Conservation (phyloP, 2,329 filamentous ascomycete species). For the Emergomyces pasteurianus region DNA sequence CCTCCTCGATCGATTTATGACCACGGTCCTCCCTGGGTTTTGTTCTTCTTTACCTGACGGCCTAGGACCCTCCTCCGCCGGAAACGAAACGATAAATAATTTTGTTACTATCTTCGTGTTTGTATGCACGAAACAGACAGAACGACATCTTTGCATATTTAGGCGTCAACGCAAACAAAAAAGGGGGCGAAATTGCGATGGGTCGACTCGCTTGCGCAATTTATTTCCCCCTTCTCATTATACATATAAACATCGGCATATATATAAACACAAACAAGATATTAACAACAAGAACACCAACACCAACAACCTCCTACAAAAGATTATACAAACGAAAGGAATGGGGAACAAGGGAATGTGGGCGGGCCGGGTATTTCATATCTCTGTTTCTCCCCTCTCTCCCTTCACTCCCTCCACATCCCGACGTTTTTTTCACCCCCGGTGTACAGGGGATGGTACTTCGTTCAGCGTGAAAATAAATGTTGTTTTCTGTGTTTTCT, state of each 20-base stretch:
- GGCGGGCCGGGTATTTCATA: not conserved
- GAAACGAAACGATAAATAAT: not conserved
- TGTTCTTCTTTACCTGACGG: not conserved
- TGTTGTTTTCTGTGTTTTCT: too few species aligned
- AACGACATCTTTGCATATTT: not conserved
- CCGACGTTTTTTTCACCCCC: too few species aligned
- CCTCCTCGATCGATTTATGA: not conserved
- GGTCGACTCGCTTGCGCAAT: not conserved
- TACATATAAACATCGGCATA: not conserved
- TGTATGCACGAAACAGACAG: not conserved
- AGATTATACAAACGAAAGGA: not conserved
- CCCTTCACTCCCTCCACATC: not conserved
- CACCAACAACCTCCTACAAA: not conserved
- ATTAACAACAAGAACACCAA: not conserved
- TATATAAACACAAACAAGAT: not conserved
- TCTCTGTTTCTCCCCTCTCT: not conserved
- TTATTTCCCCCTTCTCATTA: not conserved
- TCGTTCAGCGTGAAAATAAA: too few species aligned
- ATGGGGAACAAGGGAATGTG: not conserved
- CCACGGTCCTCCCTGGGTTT: not conserved
- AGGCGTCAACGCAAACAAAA: not conserved
- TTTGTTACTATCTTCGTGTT: not conserved
- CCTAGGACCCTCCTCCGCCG: not conserved
- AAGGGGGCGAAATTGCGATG: not conserved
- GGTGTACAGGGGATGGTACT: too few species aligned